These are phyloP conservation scores for Pugionium cornutum DNA, from an alignment of 345 rosid species.

Conservation along the genomic window DNA sequence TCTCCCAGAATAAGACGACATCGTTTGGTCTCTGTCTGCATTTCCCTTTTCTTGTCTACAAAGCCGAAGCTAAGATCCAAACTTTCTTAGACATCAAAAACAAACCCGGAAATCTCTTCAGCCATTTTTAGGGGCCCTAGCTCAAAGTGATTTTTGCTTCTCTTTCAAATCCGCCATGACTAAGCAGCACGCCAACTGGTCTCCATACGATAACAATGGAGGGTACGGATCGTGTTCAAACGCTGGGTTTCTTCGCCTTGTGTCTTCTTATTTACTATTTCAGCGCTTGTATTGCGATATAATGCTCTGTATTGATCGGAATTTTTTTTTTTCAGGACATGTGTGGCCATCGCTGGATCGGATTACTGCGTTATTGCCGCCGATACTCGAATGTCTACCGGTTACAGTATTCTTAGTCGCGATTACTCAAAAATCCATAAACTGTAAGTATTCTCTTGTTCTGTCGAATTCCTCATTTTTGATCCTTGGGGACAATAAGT, in stretches of 20 bases:
- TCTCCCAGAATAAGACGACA: not conserved
- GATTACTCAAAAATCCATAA: slow-evolving; percentile 87
- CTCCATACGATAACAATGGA: slow-evolving; percentile 98
- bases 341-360: slow-evolving; percentile 93
- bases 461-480: not conserved
- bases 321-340: slow-evolving; percentile 50
- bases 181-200: slow-evolving; percentile 80
- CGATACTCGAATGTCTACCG: slow-evolving; percentile 95
- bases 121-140: slow-evolving; percentile 17
- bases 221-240: slow-evolving; percentile 54
- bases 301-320: not conserved
- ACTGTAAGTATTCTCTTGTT: slow-evolving; percentile 47
- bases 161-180: slow-evolving; percentile 50
- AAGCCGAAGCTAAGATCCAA: slow-evolving; percentile 47
- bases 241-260: not conserved
- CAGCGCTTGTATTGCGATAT: not conserved
- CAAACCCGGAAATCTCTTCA: not conserved
- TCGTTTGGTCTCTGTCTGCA: not conserved
- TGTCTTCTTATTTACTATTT: not conserved
- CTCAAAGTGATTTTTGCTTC: slow-evolving; percentile 1
- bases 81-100: slow-evolving; percentile 7
- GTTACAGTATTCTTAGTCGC: slow-evolving; percentile 85
- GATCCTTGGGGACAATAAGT: not conserved
- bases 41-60: slow-evolving; percentile 27
- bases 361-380: slow-evolving; percentile 95